These are phyloP conservation scores for Capsella rubella DNA, from an alignment of 441 rosid genomes.

Conservation along the genomic window DNA sequence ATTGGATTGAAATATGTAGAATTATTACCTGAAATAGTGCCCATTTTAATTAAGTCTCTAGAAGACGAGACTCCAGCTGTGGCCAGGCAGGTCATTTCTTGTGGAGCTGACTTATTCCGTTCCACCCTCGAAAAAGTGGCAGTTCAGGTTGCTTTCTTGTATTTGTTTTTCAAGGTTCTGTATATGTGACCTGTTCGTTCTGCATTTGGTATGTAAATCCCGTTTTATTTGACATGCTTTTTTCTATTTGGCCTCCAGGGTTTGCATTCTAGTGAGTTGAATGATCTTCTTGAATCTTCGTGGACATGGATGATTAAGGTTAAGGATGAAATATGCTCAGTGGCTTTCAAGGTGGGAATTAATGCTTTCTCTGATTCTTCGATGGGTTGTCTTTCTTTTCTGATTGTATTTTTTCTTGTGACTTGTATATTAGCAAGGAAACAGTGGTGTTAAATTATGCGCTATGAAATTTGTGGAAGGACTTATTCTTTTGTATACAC, in stretches of 20 bases:
- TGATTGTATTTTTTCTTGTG: slow-evolving; percentile 43
- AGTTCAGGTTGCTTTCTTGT: slow-evolving; percentile 59
- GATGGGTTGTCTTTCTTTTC: slow-evolving; percentile 40
- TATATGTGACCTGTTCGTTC: neutral
- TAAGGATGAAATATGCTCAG: slow-evolving; percentile 82
- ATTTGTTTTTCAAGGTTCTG: slow-evolving; percentile 9
- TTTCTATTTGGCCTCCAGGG: slow-evolving; percentile 58
- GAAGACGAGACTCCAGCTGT: slow-evolving; percentile 91
- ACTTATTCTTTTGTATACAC: slow-evolving; percentile 88
- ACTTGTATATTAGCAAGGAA: slow-evolving; percentile 69
- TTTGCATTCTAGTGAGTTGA: slow-evolving; percentile 71
- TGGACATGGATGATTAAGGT: slow-evolving; percentile 89
- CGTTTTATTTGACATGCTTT: slow-evolving; percentile 1
- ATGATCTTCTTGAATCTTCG: slow-evolving; percentile 71
- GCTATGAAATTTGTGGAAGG: slow-evolving; percentile 93
- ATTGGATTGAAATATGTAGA: slow-evolving; percentile 81
- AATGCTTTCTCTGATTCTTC: slow-evolving; percentile 23
- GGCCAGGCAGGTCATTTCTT: slow-evolving; percentile 82
- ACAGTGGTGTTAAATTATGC: slow-evolving; percentile 79
- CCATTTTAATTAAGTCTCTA: slow-evolving; percentile 68
- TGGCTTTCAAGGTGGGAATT: slow-evolving; percentile 79
- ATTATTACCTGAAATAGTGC: slow-evolving; percentile 78
- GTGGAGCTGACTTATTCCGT: slow-evolving; percentile 72
- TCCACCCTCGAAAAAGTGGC: slow-evolving; percentile 69
- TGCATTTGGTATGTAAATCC: neutral